Percentiles rank a stretch among this genome's conserved stretches.
Evolutionary conservation across 2,329 filamentous ascomycete genomes (phyloP).

Genomic region (Arthroderma sp.): DNA sequence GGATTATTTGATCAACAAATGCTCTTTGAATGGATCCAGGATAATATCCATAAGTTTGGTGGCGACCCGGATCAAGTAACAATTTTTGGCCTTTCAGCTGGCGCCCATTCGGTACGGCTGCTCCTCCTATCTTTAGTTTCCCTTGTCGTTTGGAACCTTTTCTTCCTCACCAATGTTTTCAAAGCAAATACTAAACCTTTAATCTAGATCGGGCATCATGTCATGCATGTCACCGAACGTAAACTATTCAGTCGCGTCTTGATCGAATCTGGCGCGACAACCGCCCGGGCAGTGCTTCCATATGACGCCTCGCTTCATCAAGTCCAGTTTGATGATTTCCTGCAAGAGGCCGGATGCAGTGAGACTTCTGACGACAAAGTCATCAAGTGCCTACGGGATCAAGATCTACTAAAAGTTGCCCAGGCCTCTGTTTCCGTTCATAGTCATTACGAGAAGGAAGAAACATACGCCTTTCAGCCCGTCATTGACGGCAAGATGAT

Average conservation of each 20-base stretch:
- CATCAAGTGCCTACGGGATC: constrained; percentile 30
- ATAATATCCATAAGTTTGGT: constrained; percentile 18
- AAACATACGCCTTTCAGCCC: constrained; percentile 52
- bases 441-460: constrained; percentile 33
- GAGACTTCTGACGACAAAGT: constrained; percentile 19
- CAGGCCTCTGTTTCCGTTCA: constrained; percentile 32
- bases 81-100: constrained; percentile 28
- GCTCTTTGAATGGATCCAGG: constrained; percentile 21
- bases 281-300: constrained; percentile 35
- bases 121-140: too few species aligned
- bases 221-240: constrained; percentile 37
- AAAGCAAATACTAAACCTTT: not conserved
- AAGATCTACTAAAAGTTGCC: constrained; percentile 24
- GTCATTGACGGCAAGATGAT: constrained; percentile 52
- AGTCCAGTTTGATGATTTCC: constrained; percentile 32
- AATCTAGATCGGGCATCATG: constrained; percentile 51
- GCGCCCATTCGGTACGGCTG: constrained; percentile 39
- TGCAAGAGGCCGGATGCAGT: constrained; percentile 23
- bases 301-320: constrained; percentile 30
- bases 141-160: too few species aligned
- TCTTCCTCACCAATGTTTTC: not conserved
- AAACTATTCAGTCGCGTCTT: constrained; percentile 35
- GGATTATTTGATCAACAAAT: constrained; percentile 26
- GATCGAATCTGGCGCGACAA: constrained; percentile 35
- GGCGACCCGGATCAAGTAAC: constrained; percentile 22